A percentile compares a stretch with the other conserved stretches of the same genome.
Evolutionary conservation across 2,329 filamentous ascomycete genomes (phyloP).

Genomic region (Fusarium nodosum): DNA sequence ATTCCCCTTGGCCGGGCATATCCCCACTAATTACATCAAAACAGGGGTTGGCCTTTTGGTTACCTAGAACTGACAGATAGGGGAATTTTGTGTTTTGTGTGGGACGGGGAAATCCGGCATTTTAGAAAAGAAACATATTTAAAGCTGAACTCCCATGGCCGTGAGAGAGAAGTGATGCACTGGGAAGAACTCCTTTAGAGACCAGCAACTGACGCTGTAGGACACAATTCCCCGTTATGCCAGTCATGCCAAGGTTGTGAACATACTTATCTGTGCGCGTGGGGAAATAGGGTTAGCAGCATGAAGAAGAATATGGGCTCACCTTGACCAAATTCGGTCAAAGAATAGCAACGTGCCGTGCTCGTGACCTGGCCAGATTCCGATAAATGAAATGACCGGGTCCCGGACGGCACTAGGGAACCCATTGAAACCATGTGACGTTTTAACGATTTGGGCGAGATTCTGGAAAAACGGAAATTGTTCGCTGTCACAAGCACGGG

Average conservation of each 20-base stretch:
- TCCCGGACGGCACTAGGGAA: constrained; percentile 33
- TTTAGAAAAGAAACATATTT: constrained; percentile 20
- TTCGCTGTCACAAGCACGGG: constrained; percentile 22
- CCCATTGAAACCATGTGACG: constrained; percentile 34
- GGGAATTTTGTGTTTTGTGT: constrained; percentile 7
- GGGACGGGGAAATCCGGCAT: constrained; percentile 37
- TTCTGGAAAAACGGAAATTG: constrained; percentile 39
- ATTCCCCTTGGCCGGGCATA: constrained; percentile 13
- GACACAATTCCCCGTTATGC: constrained; percentile 23
- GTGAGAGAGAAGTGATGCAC: constrained; percentile 1
- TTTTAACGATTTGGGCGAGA: constrained; percentile 10
- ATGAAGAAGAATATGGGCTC: constrained; percentile 18
- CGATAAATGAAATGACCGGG: constrained; percentile 34
- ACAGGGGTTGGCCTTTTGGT: constrained; percentile 27
- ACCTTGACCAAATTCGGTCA: constrained; percentile 37
- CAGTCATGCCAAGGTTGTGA: constrained; percentile 7
- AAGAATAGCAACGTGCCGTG: constrained; percentile 26
- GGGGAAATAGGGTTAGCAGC: constrained; percentile 4
- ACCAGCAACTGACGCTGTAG: constrained; percentile 33
- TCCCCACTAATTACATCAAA: constrained; percentile 14
- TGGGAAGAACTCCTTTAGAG: background rate
- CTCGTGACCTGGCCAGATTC: constrained; percentile 36
- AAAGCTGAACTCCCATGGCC: constrained; percentile 13
- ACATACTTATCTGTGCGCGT: constrained; percentile 13
- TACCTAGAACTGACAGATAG: constrained; percentile 21